Conservation (phyloP, 257 asterid genomes). For the Jasminum sambac region DNA sequence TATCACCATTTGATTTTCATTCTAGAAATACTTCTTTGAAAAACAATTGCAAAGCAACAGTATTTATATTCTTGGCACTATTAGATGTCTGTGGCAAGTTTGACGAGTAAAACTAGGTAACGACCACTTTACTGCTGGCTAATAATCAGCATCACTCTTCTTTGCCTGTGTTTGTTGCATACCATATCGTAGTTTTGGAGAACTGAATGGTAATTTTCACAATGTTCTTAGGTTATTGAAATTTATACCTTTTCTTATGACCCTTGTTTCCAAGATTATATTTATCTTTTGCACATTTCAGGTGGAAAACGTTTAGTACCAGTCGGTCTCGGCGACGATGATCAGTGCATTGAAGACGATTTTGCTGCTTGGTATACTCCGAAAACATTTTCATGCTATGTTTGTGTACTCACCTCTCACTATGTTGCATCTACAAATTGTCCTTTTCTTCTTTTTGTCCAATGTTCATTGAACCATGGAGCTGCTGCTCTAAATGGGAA, state of each 20-base stretch:
- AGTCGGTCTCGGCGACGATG: conserved; percentile 75
- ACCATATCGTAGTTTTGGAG: not conserved
- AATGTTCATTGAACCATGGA: conserved; percentile 8
- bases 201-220: not conserved
- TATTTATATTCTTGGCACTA: not conserved
- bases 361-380: conserved; percentile 64
- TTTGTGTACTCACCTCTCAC: not conserved
- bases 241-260: not conserved
- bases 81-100: not conserved
- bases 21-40: not conserved
- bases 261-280: not conserved
- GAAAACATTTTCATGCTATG: not conserved
- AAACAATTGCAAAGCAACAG: not conserved
- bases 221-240: not conserved
- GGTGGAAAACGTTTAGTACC: conserved; percentile 66
- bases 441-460: not conserved
- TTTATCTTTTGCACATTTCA: conserved; percentile 25
- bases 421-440: not conserved
- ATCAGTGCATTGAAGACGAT: conserved; percentile 84
- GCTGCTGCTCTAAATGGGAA: conserved; percentile 23
- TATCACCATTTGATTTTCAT: not conserved
- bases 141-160: not conserved
- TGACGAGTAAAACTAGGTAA: not conserved
- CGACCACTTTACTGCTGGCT: not conserved
- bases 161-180: not conserved